These are phyloP conservation scores for Beauveria sp. DNA, from an alignment of 2,329 filamentous ascomycete species.

Conservation along the genomic window DNA sequence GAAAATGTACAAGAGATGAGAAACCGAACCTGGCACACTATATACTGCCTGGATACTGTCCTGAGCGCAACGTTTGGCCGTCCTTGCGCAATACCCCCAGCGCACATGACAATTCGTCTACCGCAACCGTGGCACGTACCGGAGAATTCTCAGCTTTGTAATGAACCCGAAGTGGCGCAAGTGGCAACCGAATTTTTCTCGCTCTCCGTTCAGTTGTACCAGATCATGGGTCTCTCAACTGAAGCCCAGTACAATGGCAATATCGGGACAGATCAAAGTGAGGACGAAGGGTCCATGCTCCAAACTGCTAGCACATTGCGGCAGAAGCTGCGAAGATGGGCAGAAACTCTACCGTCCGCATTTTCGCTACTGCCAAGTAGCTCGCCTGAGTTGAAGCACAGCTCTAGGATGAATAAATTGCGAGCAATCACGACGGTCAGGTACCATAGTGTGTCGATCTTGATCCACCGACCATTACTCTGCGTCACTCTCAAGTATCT, in stretches of 20 bases:
- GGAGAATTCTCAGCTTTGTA: not conserved
- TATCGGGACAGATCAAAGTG: not conserved
- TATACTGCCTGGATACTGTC: slow-evolving; percentile 23
- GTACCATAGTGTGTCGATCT: slow-evolving; percentile 25
- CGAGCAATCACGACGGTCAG: slow-evolving; percentile 30
- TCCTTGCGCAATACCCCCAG: slow-evolving; percentile 36
- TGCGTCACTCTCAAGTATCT: slow-evolving; percentile 4
- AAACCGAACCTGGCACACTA: slow-evolving; percentile 35
- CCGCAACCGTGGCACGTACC: slow-evolving; percentile 21
- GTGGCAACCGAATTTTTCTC: slow-evolving; percentile 5
- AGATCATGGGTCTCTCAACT: slow-evolving; percentile 11
- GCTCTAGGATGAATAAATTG: slow-evolving; percentile 23
- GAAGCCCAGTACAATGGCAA: slow-evolving; percentile 11
- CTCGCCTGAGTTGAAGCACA: slow-evolving; percentile 15
- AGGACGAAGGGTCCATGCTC: slow-evolving; percentile 9
- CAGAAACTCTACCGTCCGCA: slow-evolving; percentile 22
- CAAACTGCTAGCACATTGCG: slow-evolving; percentile 6
- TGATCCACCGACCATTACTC: slow-evolving; percentile 24
- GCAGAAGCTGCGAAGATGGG: slow-evolving; percentile 29
- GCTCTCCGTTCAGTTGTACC: slow-evolving; percentile 8
- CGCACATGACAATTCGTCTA: slow-evolving; percentile 30
- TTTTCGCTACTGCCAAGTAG: slow-evolving; percentile 19
- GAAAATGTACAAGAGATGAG: slow-evolving; percentile 38
- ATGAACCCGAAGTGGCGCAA: not conserved
- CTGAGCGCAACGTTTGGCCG: slow-evolving; percentile 46